Conservation (phyloP, 441 rosid genomes). For the Croton laevigatus region DNA sequence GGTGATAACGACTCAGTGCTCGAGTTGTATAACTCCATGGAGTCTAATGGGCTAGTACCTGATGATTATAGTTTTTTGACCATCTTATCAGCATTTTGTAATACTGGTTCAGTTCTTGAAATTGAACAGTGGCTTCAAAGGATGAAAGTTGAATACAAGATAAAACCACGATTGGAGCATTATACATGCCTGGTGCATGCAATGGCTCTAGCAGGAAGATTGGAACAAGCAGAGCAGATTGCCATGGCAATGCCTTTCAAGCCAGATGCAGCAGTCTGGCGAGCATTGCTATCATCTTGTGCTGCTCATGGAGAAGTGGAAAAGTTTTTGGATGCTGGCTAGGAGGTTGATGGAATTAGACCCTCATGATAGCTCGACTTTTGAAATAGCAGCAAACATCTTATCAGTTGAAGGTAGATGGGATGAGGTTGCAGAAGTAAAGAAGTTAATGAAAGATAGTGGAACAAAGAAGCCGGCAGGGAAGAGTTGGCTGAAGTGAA, state of each 20-base stretch:
- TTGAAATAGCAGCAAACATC: not conserved
- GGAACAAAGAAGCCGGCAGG: not conserved
- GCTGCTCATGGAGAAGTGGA: not conserved
- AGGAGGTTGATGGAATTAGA: not conserved
- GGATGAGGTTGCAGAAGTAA: not conserved
- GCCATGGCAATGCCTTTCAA: not conserved
- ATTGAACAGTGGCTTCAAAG: not conserved
- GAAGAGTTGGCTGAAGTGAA: not conserved
- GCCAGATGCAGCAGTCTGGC: slow-evolving; percentile 5
- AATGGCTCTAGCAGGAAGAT: not conserved
- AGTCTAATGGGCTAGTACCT: not conserved
- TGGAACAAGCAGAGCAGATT: slow-evolving; percentile 3
- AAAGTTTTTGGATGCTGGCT: not conserved
- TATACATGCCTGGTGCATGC: not conserved
- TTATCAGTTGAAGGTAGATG: not conserved
- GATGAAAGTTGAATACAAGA: not conserved
- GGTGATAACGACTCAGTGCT: not conserved
- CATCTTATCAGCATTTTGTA: not conserved
- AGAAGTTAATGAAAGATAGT: not conserved
- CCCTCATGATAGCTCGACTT: not conserved
- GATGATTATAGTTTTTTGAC: not conserved
- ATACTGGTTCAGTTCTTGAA: not conserved
- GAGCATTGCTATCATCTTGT: not conserved
- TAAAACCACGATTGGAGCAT: not conserved
- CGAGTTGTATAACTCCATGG: not conserved